A percentile compares a stretch with the other conserved stretches of the same genome.
Conservation (phyloP, 192 early-diverging fungal genomes). For the Linnemannia schmuckeri region DNA sequence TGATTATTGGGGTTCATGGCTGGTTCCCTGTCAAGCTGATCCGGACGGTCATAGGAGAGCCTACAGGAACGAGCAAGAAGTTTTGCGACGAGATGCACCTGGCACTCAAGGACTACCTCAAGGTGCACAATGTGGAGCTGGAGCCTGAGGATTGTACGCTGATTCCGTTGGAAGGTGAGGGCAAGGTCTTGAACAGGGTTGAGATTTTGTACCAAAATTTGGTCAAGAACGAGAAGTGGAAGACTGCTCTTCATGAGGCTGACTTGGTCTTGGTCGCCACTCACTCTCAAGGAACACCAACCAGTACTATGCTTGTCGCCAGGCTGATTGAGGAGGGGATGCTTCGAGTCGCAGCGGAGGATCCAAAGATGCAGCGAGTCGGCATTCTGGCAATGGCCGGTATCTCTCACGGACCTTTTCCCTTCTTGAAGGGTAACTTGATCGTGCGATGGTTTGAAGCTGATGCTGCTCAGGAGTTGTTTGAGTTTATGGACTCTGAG, state of each 20-base stretch:
- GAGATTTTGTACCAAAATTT: slow-evolving; percentile 85
- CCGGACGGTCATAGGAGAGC: slow-evolving; percentile 87
- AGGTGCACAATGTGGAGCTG: slow-evolving; percentile 62
- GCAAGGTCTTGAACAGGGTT: slow-evolving; percentile 90
- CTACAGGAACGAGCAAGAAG: slow-evolving; percentile 90
- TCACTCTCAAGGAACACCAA: slow-evolving; percentile 95
- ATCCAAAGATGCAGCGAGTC: slow-evolving; percentile 77
- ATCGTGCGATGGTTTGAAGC: slow-evolving; percentile 92
- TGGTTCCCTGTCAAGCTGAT: slow-evolving; percentile 91
- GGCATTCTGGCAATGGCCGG: slow-evolving; percentile 94
- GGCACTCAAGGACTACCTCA: slow-evolving; percentile 71
- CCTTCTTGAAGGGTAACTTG: slow-evolving; percentile 83
- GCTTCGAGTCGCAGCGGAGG: slow-evolving; percentile 62
- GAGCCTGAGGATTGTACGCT: slow-evolving; percentile 68
- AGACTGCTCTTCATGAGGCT: slow-evolving; percentile 60
- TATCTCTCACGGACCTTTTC: slow-evolving; percentile 91
- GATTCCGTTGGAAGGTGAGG: slow-evolving; percentile 93
- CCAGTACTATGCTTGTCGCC: slow-evolving; percentile 82
- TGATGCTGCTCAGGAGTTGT: slow-evolving; percentile 91
- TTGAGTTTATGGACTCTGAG: slow-evolving; percentile 91
- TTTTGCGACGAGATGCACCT: slow-evolving; percentile 92
- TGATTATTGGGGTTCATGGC: slow-evolving; percentile 90
- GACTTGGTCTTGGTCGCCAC: slow-evolving; percentile 91
- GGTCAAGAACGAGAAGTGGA: slow-evolving; percentile 63
- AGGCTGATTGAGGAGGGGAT: slow-evolving; percentile 74